Percentiles rank a stretch among this genome's conserved stretches.
These are phyloP conservation scores for Ustilago shanxiensis DNA, from an alignment of 1,284 basidiomycete species.

Conservation along the genomic window DNA sequence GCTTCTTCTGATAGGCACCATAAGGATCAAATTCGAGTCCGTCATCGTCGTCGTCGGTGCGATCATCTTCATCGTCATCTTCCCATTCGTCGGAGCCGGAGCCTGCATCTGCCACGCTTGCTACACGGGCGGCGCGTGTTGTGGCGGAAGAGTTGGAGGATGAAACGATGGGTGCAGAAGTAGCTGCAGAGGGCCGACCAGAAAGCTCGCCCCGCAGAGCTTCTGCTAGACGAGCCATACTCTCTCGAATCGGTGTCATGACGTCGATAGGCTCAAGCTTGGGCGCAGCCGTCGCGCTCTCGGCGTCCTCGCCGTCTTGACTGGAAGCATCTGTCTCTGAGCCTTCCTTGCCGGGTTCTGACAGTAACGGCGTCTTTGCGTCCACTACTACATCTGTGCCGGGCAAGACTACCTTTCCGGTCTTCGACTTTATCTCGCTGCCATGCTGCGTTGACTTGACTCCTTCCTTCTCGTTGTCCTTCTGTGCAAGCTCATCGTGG, in stretches of 20 bases:
- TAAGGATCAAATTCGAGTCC: slow-evolving; percentile 61
- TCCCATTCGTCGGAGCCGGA: slow-evolving; percentile 50
- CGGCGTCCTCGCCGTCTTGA: slow-evolving; percentile 7
- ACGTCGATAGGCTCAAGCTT: slow-evolving; percentile 61
- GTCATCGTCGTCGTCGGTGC: slow-evolving; percentile 36
- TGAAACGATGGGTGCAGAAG: neutral
- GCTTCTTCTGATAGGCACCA: slow-evolving; percentile 49
- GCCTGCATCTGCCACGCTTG: slow-evolving; percentile 48
- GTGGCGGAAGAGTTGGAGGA: neutral
- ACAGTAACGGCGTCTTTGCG: slow-evolving; percentile 39
- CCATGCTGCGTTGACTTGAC: slow-evolving; percentile 39
- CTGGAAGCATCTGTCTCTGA: slow-evolving; percentile 15
- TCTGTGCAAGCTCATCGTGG: slow-evolving; percentile 39
- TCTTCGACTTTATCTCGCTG: slow-evolving; percentile 10
- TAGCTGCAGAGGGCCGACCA: slow-evolving; percentile 4
- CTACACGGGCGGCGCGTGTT: slow-evolving; percentile 9
- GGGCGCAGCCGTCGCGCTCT: neutral
- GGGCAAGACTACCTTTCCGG: slow-evolving; percentile 38
- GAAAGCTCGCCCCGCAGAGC: slow-evolving; percentile 43
- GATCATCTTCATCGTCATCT: slow-evolving; percentile 35
- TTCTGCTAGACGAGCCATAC: slow-evolving; percentile 50
- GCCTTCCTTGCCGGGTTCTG: slow-evolving; percentile 15
- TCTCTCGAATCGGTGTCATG: slow-evolving; percentile 51
- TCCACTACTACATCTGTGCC: slow-evolving; percentile 42
- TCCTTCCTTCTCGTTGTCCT: slow-evolving; percentile 32